These are phyloP conservation scores for Claviceps capensis DNA, from an alignment of 2,329 filamentous ascomycete species.

Conservation along the genomic window DNA sequence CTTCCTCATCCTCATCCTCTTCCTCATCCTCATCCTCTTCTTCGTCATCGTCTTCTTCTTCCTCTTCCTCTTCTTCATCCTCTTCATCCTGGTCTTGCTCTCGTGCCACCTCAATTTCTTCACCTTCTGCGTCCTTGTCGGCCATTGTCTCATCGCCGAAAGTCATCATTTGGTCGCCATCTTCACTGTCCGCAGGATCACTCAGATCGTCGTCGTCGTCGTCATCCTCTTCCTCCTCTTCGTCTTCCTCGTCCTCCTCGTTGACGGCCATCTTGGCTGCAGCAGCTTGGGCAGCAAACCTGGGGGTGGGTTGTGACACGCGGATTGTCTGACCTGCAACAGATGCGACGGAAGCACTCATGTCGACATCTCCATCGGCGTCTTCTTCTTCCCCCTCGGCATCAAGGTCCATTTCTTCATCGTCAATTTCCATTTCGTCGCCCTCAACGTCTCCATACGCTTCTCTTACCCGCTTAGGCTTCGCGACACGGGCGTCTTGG, in stretches of 20 bases:
- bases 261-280: constrained; percentile 22
- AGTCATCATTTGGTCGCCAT: constrained; percentile 22
- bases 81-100: constrained; percentile 22
- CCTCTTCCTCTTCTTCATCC: constrained; percentile 29
- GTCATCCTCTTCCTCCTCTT: constrained; percentile 34
- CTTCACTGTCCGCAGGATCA: constrained; percentile 38
- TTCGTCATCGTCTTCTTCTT: constrained; percentile 26
- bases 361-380: constrained; percentile 31
- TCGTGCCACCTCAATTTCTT: constrained; percentile 27
- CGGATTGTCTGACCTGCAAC: constrained; percentile 29
- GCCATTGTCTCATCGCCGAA: constrained; percentile 32
- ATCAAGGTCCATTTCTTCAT: constrained; percentile 26
- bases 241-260: constrained; percentile 33
- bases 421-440: constrained; percentile 24
- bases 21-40: constrained; percentile 32
- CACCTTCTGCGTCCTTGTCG: constrained; percentile 34
- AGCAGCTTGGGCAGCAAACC: constrained; percentile 19
- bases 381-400: constrained; percentile 18
- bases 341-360: constrained; percentile 22
- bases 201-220: constrained; percentile 44
- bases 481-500: constrained; percentile 24
- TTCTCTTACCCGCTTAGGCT: constrained; percentile 22
- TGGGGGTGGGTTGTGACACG: constrained; percentile 29
- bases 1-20: constrained; percentile 24
- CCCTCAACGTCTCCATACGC: constrained; percentile 28